Evolutionary conservation across 768 basidiomycete species (phyloP).

Genomic region (Serendipita vermifera): DNA sequence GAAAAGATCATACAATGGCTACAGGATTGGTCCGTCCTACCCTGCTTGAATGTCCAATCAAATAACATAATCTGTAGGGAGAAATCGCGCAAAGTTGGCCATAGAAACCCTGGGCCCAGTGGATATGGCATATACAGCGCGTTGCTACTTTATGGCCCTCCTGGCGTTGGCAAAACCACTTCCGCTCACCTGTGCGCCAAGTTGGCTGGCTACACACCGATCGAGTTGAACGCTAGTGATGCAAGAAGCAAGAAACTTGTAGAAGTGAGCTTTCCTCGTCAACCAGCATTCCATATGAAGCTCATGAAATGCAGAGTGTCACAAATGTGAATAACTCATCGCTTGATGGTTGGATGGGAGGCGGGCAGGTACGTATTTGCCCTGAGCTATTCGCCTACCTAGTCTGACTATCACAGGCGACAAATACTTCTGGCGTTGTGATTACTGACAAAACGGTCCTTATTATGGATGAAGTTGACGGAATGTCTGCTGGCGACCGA

Average conservation of each 20-base stretch:
- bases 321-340: conserved; percentile 86
- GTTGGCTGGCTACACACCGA: conserved; percentile 79
- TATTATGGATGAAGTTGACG: conserved; percentile 99
- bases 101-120: conserved; percentile 90
- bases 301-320: conserved; percentile 42
- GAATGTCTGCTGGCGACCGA: conserved; percentile 95
- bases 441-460: conserved; percentile 74
- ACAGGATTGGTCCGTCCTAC: conserved; percentile 55
- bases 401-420: conserved; percentile 26
- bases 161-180: conserved; percentile 96
- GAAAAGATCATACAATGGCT: conserved; percentile 86
- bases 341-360: conserved; percentile 69
- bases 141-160: conserved; percentile 81
- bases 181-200: conserved; percentile 87
- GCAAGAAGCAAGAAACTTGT: conserved; percentile 91
- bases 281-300: background rate
- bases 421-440: conserved; percentile 54
- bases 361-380: background rate
- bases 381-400: background rate
- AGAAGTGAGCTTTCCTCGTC: conserved; percentile 41
- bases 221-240: conserved; percentile 95
- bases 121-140: conserved; percentile 79
- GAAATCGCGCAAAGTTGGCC: conserved; percentile 52
- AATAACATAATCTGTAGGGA: conserved; percentile 40
- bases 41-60: background rate